Evolutionary conservation across 2,329 filamentous ascomycete genomes (phyloP).

Genomic region (Rhynchosporium agropyri): DNA sequence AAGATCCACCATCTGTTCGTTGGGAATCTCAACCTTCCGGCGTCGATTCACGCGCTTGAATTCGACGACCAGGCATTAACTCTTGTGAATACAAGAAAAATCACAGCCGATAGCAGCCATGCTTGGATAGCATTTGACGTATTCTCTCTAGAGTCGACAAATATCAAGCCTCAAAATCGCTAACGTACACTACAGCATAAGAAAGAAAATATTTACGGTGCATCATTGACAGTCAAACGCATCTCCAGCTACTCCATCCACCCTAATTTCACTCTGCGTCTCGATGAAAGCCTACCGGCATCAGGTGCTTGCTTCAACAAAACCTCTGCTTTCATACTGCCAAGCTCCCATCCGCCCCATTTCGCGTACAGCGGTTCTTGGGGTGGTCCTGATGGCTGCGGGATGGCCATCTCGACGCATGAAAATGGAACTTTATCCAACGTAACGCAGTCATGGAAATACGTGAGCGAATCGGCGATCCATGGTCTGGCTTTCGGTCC

Average conservation of each 20-base stretch:
- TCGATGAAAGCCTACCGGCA: neutral
- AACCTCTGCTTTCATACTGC: constrained; percentile 13
- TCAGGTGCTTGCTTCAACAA: constrained; percentile 5
- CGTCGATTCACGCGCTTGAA: constrained; percentile 18
- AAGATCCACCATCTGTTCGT: constrained; percentile 21
- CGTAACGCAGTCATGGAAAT: constrained; percentile 20
- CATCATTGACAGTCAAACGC: neutral
- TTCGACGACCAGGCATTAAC: constrained; percentile 21
- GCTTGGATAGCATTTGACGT: constrained; percentile 24
- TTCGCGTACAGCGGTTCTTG: constrained; percentile 16
- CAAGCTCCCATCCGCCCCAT: constrained; percentile 14
- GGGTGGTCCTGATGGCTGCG: constrained; percentile 19
- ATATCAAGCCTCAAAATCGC: neutral
- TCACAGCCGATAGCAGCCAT: constrained; percentile 17
- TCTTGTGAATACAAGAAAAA: constrained; percentile 14
- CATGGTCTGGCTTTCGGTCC: constrained; percentile 21
- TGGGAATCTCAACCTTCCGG: constrained; percentile 18
- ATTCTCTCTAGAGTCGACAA: neutral
- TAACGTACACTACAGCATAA: neutral
- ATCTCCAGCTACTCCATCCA: constrained; percentile 20
- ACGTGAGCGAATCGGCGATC: constrained; percentile 15
- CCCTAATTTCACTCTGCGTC: constrained; percentile 6
- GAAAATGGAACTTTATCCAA: constrained; percentile 15
- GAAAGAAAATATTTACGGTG: constrained; percentile 21
- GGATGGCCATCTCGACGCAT: constrained; percentile 6